Percentiles rank a stretch among this genome's conserved stretches.
Conservation (phyloP, 1,284 basidiomycete species). For the Xanthoconium separans region DNA sequence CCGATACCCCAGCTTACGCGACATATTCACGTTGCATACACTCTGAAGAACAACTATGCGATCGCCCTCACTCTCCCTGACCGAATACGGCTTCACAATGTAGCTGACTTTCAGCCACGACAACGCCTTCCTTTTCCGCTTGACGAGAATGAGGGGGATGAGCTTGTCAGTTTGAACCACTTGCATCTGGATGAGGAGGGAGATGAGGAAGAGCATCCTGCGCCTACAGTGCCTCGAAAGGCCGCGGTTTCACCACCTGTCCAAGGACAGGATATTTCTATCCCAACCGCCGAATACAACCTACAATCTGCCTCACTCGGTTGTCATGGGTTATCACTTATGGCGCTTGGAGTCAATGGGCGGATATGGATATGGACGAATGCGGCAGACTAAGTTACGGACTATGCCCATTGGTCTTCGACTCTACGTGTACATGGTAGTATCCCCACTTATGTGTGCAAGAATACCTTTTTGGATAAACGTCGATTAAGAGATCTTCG, state of each 20-base stretch:
- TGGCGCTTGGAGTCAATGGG: constrained; percentile 25
- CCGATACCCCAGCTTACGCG: constrained; percentile 41
- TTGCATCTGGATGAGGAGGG: constrained; percentile 32
- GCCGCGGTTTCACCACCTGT: constrained; percentile 23
- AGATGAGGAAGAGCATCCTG: constrained; percentile 22
- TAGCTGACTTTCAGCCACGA: constrained; percentile 44
- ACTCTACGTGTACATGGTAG: not conserved
- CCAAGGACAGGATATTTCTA: constrained; percentile 17
- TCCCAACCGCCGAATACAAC: constrained; percentile 9
- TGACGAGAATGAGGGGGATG: constrained; percentile 18
- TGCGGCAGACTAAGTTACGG: constrained; percentile 13
- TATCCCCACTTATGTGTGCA: not conserved
- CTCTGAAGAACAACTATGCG: constrained; percentile 49
- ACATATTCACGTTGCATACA: constrained; percentile 46
- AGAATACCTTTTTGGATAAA: not conserved
- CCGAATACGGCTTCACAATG: constrained; percentile 46
- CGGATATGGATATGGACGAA: constrained; percentile 31
- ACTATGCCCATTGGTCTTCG: not conserved
- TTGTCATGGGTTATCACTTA: constrained; percentile 42
- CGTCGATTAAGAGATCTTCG: constrained; percentile 68
- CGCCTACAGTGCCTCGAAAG: not conserved
- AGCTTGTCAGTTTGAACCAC: constrained; percentile 11
- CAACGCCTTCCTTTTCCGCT: constrained; percentile 24
- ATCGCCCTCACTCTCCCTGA: constrained; percentile 45
- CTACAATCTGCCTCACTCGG: constrained; percentile 42